A percentile compares a stretch with the other conserved stretches of the same genome.
Evolutionary conservation across 352 stramenopile species (phyloP).

Genomic region (Globisporangium megalacanthum): DNA sequence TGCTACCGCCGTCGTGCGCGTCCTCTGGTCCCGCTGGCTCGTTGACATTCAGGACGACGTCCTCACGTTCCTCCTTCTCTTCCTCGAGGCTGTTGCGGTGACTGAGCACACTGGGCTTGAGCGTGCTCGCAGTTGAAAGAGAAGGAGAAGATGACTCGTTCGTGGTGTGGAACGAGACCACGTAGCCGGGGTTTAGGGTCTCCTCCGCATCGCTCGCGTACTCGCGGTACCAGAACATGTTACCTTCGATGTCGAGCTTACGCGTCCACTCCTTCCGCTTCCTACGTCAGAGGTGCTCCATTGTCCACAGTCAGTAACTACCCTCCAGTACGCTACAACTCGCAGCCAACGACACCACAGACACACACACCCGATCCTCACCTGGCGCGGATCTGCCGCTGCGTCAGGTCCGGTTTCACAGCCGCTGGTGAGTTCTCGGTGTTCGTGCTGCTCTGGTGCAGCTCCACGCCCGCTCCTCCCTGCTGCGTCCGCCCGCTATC

Average conservation of each 20-base stretch:
- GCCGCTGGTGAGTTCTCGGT: slow-evolving; percentile 5
- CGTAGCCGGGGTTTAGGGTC: neutral
- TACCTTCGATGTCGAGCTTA: slow-evolving; percentile 45
- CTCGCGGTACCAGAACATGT: slow-evolving; percentile 50
- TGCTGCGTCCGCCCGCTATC: neutral
- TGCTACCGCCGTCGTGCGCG: neutral
- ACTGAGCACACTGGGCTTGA: neutral
- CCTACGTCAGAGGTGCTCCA: too few relatives aligned
- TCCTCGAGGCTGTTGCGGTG: neutral
- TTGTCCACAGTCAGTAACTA: too few relatives aligned
- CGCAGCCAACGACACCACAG: neutral
- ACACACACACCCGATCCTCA: neutral
- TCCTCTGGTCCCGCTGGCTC: neutral
- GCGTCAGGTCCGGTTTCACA: neutral
- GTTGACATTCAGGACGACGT: neutral
- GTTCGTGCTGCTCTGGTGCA: neutral
- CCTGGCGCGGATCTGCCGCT: slow-evolving; percentile 29
- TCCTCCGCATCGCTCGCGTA: neutral
- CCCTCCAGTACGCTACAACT: neutral
- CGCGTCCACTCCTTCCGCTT: slow-evolving; percentile 54
- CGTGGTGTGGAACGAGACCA: slow-evolving; percentile 3
- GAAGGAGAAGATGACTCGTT: neutral
- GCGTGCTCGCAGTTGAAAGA: neutral
- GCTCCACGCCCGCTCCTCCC: slow-evolving; percentile 2
- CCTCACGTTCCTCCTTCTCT: slow-evolving; percentile 3